A percentile compares a stretch with the other conserved stretches of the same genome.
phyloP scores from a whole-genome alignment of 805 yeast genomes.

The Metschnikowia henanensis region DNA sequence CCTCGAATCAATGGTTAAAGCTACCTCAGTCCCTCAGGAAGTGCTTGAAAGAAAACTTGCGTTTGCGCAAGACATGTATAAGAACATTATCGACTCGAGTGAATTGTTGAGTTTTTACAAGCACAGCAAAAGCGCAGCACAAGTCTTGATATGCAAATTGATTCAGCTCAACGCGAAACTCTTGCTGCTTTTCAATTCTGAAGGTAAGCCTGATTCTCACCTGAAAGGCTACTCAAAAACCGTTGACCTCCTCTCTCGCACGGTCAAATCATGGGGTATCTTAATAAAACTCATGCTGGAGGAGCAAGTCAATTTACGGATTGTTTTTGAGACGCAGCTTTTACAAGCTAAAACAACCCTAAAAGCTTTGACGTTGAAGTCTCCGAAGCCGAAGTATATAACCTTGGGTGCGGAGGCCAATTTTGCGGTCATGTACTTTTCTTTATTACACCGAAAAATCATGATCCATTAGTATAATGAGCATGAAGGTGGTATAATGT shows the following conservation, averaged over 20 bases:
- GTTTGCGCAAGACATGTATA: background rate
- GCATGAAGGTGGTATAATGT: too few relatives aligned
- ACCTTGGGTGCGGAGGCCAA: too few relatives aligned
- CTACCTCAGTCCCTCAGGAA: background rate
- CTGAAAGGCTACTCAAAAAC: background rate
- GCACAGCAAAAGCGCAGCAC: background rate
- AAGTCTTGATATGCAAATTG: background rate
- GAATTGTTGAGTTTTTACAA: background rate
- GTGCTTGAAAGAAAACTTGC: background rate
- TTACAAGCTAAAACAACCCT: background rate
- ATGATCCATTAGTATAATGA: too few relatives aligned
- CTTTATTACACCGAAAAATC: too few relatives aligned
- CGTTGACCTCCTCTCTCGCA: background rate
- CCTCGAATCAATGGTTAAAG: too few relatives aligned
- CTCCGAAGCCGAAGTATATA: too few relatives aligned
- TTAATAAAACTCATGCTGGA: too few relatives aligned
- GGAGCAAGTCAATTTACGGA: background rate
- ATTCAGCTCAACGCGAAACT: slow-evolving; percentile 1
- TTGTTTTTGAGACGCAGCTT: background rate
- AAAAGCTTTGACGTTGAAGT: too few relatives aligned
- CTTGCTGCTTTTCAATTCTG: background rate
- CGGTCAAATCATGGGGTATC: background rate
- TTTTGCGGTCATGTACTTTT: too few relatives aligned
- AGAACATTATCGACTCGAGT: background rate
- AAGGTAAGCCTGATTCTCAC: background rate